Conservation (phyloP, 257 asterid genomes). For the Jacaranda copaia region DNA sequence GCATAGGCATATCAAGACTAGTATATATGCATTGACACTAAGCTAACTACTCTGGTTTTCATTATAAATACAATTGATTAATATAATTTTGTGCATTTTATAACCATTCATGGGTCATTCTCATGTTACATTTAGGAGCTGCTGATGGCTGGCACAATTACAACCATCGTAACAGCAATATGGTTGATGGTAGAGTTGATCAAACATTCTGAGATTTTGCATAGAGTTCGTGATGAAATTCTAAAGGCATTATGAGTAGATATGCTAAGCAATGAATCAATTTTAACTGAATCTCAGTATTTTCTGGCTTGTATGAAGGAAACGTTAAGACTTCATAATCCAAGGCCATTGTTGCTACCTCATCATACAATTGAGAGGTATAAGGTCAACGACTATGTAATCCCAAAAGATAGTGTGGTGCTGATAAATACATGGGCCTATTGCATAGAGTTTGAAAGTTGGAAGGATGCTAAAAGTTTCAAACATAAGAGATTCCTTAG, state of each 20-base stretch:
- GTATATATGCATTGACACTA: no score
- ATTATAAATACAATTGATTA: no score
- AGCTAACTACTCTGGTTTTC: no score
- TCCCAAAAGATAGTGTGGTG: constrained; percentile 37
- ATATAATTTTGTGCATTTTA: no score
- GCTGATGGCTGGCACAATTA: constrained; percentile 5
- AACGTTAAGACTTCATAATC: constrained; percentile 29
- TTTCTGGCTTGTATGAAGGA: constrained; percentile 36
- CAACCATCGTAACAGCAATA: background rate
- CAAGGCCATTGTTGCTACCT: constrained; percentile 33
- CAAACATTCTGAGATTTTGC: background rate
- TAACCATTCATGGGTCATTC: background rate
- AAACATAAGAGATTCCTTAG: constrained; percentile 34
- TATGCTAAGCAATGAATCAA: background rate
- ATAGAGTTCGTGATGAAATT: constrained; percentile 7
- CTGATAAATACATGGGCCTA: constrained; percentile 41
- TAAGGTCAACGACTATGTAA: constrained; percentile 7
- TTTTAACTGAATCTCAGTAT: background rate
- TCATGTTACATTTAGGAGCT: constrained; percentile 10
- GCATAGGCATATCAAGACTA: no score
- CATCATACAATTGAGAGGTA: constrained; percentile 36
- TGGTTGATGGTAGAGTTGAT: constrained; percentile 33
- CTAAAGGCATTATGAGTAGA: background rate
- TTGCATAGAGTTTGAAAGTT: background rate
- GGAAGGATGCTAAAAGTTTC: constrained; percentile 30